Percentiles rank a stretch among this genome's conserved stretches.
Evolutionary conservation across 176 grass and related monocot genomes (phyloP).

Genomic region (Aegilops umbellulata): DNA sequence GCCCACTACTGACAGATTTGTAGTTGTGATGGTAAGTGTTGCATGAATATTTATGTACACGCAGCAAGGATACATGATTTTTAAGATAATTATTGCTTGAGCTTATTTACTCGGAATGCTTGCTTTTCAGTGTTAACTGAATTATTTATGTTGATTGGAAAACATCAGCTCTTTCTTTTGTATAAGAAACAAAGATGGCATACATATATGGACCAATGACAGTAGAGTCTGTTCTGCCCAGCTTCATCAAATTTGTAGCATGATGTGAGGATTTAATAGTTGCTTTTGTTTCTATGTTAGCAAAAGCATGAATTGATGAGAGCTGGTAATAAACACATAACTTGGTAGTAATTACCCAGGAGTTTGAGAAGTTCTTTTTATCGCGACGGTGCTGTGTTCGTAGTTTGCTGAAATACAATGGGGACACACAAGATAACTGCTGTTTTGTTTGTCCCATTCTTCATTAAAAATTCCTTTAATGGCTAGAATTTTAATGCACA

Average conservation of each 20-base stretch:
- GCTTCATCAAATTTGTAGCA: not conserved
- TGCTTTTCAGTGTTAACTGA: not conserved
- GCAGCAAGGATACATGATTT: not conserved
- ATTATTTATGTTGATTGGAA: not conserved
- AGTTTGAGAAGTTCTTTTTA: not conserved
- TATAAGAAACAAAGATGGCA: slow-evolving; percentile 2
- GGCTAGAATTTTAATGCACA: not conserved
- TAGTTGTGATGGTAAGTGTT: slow-evolving; percentile 86
- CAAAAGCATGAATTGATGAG: not conserved
- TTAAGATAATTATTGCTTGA: not conserved
- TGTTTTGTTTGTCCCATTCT: not conserved
- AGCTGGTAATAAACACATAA: not conserved
- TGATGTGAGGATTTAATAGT: not conserved
- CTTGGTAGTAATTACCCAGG: not conserved
- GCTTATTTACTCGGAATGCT: not conserved
- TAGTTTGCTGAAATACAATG: not conserved
- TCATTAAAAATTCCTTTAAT: not conserved
- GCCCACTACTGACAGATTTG: slow-evolving; percentile 91
- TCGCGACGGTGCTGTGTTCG: not conserved
- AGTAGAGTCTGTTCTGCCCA: not conserved
- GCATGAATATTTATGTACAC: not conserved
- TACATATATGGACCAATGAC: not conserved
- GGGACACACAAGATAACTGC: not conserved
- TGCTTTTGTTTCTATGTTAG: not conserved
- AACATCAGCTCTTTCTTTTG: not conserved